A percentile compares a stretch with the other conserved stretches of the same genome.
Conservation (phyloP, 345 rosid species). For the Eucalyptus leucophloia region DNA sequence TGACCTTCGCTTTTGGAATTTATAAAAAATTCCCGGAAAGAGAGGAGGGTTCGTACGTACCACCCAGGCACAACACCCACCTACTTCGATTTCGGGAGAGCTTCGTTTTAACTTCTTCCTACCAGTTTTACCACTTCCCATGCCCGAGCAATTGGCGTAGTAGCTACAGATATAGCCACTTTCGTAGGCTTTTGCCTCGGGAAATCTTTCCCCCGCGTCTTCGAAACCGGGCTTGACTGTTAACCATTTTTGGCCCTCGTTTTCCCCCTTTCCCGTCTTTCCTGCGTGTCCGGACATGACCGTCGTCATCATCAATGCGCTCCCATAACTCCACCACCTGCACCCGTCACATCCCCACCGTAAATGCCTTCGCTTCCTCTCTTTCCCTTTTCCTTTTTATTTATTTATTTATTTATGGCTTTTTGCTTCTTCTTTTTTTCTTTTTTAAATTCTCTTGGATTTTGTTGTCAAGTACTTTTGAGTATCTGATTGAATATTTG, state of each 20-base stretch:
- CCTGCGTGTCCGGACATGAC: background rate
- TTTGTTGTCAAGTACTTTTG: background rate
- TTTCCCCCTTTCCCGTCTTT: background rate
- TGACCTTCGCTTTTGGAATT: background rate
- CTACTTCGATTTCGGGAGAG: too few species aligned
- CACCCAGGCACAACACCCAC: too few species aligned
- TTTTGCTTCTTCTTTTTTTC: too few species aligned
- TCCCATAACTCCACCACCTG: background rate
- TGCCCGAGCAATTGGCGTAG: too few species aligned
- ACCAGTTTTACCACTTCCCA: background rate
- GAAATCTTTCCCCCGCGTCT: background rate
- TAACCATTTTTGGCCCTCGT: background rate
- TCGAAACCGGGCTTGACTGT: background rate
- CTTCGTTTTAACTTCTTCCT: background rate
- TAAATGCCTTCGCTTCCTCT: background rate
- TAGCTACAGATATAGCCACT: background rate
- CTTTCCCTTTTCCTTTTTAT: background rate
- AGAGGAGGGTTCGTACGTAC: background rate
- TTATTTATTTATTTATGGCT: background rate
- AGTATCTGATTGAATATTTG: background rate
- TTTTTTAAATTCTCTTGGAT: background rate
- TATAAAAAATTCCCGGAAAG: background rate
- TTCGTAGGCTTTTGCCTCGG: background rate
- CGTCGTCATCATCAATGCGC: background rate
- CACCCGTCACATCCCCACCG: background rate